Evolutionary conservation across 208 protist genomes (phyloP), one percentile per base, ranked within the genome.

Genomic region (Novymonas esmeraldas): DNA sequence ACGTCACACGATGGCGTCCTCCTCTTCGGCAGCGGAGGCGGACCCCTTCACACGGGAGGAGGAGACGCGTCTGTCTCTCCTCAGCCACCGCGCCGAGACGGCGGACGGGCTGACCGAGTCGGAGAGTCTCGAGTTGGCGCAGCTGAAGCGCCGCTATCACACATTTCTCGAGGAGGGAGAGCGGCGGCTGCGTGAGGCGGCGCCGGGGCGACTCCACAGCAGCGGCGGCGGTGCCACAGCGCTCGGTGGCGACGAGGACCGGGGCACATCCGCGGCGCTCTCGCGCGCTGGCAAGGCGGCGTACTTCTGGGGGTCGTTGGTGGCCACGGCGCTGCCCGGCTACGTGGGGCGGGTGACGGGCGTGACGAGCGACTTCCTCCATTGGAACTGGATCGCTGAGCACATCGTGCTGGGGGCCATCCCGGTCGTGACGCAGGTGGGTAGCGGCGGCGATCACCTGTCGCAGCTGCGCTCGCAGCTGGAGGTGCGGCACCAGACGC

Each of bases 361-460:
- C 16, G 48, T 94, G 13, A 90, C 84, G 4, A 57, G 60, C 1
- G 71, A 89, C 65, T 96, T 93, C 67, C 58, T 84, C 22, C 91
- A 96, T 58, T 96, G 91, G 91, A 94, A 94, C 57, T 92, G 85
- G 59, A 88, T 96, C 29, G 77, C 75, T 1, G 79, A 91, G 50
- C 54, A 73, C 11, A 57, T 94, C 31, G 82, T 96, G 20, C 77
- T 96, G 7, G 91, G 91, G n/a, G 91, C 91, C 18, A 73, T 96
- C 26, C 91, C 91, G 0, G 84, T 96, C 3, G 73, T 94, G 13
- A 96, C 88, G 22, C 69, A 86, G 59, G 70, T 94, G n/a, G 88
- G 88, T n/a, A 72, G 62, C 49, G 92, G 86, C 42, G 91, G 91
- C 22, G 82, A 90, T 36, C 91, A 96, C 56, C 65, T 96, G 14